Evolutionary conservation across 169 alveolate species (phyloP).

Genomic region (Plasmodium cynomolgi): DNA sequence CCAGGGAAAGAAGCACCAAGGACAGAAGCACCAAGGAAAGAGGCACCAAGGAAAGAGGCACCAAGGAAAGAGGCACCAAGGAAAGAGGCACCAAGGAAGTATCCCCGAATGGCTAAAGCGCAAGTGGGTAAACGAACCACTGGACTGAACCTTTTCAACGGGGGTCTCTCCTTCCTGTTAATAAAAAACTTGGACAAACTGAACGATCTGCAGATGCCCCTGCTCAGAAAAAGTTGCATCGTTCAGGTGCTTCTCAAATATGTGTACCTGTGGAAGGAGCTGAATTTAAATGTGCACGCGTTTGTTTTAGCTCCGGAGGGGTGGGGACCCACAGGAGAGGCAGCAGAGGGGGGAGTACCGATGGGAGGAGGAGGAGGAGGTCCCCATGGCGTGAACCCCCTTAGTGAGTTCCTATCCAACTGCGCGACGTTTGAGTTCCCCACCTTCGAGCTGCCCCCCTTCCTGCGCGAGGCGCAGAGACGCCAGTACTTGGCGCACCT

Average conservation of each 20-base stretch:
- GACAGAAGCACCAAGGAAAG: background rate
- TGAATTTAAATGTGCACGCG: slow-evolving; percentile 51
- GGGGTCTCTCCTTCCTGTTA: slow-evolving; percentile 46
- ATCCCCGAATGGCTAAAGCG: background rate
- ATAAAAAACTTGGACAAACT: slow-evolving; percentile 31
- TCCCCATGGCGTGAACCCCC: background rate
- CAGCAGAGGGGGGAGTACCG: background rate
- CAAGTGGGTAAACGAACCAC: background rate
- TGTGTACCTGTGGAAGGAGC: slow-evolving; percentile 53
- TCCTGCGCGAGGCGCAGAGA: slow-evolving; percentile 17
- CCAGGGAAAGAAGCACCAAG: background rate
- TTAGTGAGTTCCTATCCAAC: background rate
- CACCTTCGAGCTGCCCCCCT: slow-evolving; percentile 14
- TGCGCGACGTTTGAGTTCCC: slow-evolving; percentile 1
- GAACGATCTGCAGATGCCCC: background rate
- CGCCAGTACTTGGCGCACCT: slow-evolving; percentile 7
- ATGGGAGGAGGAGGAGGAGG: no score
- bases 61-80: background rate
- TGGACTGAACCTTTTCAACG: slow-evolving; percentile 49
- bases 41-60: background rate
- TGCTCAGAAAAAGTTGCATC: slow-evolving; percentile 31
- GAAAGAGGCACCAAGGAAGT: background rate
- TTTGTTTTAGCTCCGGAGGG: background rate
- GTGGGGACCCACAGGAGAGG: background rate
- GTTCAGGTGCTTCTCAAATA: slow-evolving; percentile 36